Evolutionary conservation across 139 green algal species (phyloP).

Genomic region (Axilococcus clingmanii): DNA sequence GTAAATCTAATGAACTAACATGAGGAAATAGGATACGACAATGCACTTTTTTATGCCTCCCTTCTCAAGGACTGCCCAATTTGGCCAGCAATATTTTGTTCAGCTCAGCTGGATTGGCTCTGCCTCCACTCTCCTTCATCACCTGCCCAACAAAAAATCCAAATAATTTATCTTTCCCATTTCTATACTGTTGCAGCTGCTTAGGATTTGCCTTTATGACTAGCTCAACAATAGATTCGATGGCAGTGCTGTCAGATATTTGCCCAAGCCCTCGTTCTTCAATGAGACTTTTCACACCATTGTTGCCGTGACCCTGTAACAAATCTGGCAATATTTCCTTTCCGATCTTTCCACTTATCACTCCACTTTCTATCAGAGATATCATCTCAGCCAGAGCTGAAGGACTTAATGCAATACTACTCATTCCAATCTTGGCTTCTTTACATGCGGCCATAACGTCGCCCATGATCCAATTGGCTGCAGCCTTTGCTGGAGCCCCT

Average conservation of each 20-base stretch:
- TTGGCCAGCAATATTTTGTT: constrained; percentile 62
- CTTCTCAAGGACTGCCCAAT: too few relatives aligned
- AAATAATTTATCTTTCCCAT: constrained; percentile 79
- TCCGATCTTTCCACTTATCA: constrained; percentile 94
- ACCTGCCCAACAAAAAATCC: constrained; percentile 78
- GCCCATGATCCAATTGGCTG: constrained; percentile 91
- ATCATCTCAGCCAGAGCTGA: constrained; percentile 79
- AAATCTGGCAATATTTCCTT: constrained; percentile 87
- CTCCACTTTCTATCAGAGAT: constrained; percentile 72
- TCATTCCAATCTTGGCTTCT: constrained; percentile 38
- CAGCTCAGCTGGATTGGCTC: constrained; percentile 66
- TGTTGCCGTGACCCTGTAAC: constrained; percentile 46
- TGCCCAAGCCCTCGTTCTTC: constrained; percentile 64
- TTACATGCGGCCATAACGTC: constrained; percentile 84
- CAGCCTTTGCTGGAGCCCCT: constrained; percentile 65
- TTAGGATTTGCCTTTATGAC: constrained; percentile 71
- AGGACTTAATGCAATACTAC: constrained; percentile 38
- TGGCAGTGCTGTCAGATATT: constrained; percentile 69
- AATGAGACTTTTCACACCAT: constrained; percentile 39
- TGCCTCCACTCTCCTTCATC: constrained; percentile 78
- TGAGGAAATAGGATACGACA: neutral
- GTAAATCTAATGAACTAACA: constrained; percentile 2
- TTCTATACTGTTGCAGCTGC: constrained; percentile 70
- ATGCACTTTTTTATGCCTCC: too few relatives aligned
- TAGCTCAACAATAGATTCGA: constrained; percentile 68